phyloP scores from a whole-genome alignment of 2,329 filamentous ascomycete genomes.

The Arachnomyces sp. region DNA sequence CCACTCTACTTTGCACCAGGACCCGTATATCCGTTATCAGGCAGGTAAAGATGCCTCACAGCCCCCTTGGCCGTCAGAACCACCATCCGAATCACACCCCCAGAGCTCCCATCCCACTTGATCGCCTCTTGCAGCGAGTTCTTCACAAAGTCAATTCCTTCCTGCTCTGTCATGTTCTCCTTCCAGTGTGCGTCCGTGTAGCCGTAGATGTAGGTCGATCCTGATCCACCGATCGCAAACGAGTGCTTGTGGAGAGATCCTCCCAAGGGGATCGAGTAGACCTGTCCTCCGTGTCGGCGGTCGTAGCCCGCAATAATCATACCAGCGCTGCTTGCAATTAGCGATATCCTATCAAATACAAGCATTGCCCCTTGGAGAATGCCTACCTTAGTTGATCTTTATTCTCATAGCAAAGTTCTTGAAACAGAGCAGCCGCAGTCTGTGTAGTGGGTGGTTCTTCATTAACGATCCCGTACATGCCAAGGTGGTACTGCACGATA shows the following conservation, averaged over 20 bases:
- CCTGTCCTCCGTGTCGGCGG: slow-evolving; percentile 85
- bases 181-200: slow-evolving; percentile 96
- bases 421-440: slow-evolving; percentile 90
- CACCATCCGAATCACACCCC: slow-evolving; percentile 96
- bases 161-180: slow-evolving; percentile 86
- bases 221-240: slow-evolving; percentile 91
- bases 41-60: slow-evolving; percentile 88
- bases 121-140: slow-evolving; percentile 85
- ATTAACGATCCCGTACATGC: slow-evolving; percentile 84
- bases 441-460: slow-evolving; percentile 87
- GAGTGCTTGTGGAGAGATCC: slow-evolving; percentile 96
- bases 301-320: slow-evolving; percentile 99
- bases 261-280: slow-evolving; percentile 93
- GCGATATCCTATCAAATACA: slow-evolving; percentile 6
- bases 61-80: slow-evolving; percentile 86
- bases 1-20: slow-evolving; percentile 46
- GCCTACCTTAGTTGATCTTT: slow-evolving; percentile 83
- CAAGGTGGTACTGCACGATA: slow-evolving; percentile 93
- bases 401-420: slow-evolving; percentile 96
- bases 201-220: slow-evolving; percentile 98
- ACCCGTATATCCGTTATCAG: slow-evolving; percentile 78
- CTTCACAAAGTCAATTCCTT: slow-evolving; percentile 90
- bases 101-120: slow-evolving; percentile 98
- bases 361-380: neutral
- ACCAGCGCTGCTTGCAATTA: slow-evolving; percentile 57